Evolutionary conservation across 352 stramenopile genomes (phyloP), one percentile per base, ranked within the genome.

Genomic region (Phytophthora hibernalis): DNA sequence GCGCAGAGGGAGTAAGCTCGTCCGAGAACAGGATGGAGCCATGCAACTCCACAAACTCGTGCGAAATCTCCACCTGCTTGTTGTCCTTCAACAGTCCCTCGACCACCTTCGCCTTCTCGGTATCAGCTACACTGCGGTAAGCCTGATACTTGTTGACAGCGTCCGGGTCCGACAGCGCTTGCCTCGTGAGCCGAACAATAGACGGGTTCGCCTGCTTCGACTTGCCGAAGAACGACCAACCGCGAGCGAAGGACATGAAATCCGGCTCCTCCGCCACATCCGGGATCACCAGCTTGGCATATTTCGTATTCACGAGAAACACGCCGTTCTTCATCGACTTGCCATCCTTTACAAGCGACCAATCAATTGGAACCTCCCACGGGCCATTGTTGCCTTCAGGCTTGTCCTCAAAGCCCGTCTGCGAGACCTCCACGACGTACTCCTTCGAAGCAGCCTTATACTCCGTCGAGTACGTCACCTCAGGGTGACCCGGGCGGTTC

Each of bases 211-310:
- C 72, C 48, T 83, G 76, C 76, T 91, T 91, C 52, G 74, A 80
- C 64, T 85, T 92, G 51, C 84, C 84, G 37, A 92, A 92, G 71
- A 92, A 92, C 24, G 82, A 91, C 82, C 82, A 92, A n/a, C 81
- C 74, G 51, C 84, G 82, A 33, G 76, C 84, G 64, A 92, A 90
- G 38, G 84, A 92, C 45, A 92, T 67, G 58, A 87, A 91, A 55
- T 91, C 82, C 8, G 82, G 83, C 51, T 87, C 76, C 31, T 81
- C 70, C 15, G 48, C 20, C 5, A 92, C 78, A 57, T 82, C 72
- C 4, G 71, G 40, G 51, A 92, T 80, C 49, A 79, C 67, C 16
- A 90, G 71, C 33, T 79, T 87, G 10, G 71, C 78, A 3, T 85
- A 70, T 61, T 87, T 82, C 15, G 72, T 81, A 61, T 83, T 87